Base-by-base conservation (phyloP, 352 stramenopile genomes). In the Globisporangium rhizosaccharum region DNA sequence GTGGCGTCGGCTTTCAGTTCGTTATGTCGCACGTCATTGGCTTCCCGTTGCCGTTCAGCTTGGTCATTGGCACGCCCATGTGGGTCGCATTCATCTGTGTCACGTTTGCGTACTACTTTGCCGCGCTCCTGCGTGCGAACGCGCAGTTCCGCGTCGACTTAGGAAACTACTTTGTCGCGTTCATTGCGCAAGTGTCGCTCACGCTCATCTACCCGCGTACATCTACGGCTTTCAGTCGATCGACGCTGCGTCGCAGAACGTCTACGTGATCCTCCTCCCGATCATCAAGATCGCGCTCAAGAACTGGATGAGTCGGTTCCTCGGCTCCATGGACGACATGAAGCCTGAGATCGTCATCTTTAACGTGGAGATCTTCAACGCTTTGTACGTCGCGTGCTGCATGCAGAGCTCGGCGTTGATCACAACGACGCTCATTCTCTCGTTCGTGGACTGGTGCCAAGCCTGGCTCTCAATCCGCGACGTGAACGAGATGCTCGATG, bases 131-230 rank as follows among this genome's bases (percentile, higher is more conserved):
- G 44, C 63, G 56, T 14, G 45, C 48, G 15, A 62, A 75, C 42
- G 26, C 41, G 0, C 45, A 42, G 7, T 46, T 67, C 3, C 53
- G 59, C 2, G 51, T 53, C 14, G 62, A 75, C 18, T 25, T 80
- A 9, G 18, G 54, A 0, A 62, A 62, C n/a, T 73, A 71, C 33
- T 25, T 72, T 17, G 33, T 67, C 2, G 65, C 80, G 0, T 75
- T 83, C 26, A 23, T 57, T 17, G 58, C 53, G 2, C 70, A 87
- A 61, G 56, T 82, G 1, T 51, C 57, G 6, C 49, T 81, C 41
- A 80, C 65, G 0, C 53, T 83, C 56, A 56, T 81, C 5, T 87
- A 82, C 44, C 68, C 68, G 18, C 77, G 46, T 87, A 76, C 56
- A 78, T 75, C 28, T 69, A 68, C 7, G 66, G 62, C 0, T 77